These are phyloP conservation scores for Pseudocercospora fijiensis DNA, from an alignment of 2,329 filamentous ascomycete species.

Conservation along the genomic window DNA sequence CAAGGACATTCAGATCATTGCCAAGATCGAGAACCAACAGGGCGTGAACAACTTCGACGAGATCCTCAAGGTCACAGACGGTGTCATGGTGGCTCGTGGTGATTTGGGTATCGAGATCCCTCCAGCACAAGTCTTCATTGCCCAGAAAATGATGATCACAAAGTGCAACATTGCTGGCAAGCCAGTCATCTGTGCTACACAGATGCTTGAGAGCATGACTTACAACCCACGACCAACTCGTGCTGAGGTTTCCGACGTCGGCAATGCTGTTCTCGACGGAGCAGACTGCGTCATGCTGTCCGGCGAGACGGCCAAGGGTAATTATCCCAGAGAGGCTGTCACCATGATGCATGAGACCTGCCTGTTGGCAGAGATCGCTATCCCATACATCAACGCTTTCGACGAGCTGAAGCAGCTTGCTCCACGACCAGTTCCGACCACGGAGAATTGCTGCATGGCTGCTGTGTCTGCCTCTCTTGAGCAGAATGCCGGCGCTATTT, in stretches of 20 bases:
- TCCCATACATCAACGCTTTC: constrained; percentile 94
- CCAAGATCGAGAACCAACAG: constrained; percentile 99
- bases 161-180: constrained; percentile 99
- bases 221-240: constrained; percentile 98
- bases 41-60: constrained; percentile 99
- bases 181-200: constrained; percentile 96
- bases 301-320: constrained; percentile 97
- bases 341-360: constrained; percentile 98
- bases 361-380: constrained; percentile 92
- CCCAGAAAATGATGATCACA: constrained; percentile 99
- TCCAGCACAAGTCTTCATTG: constrained; percentile 95
- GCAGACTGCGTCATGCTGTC: constrained; percentile 99
- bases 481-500: constrained; percentile 92
- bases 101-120: constrained; percentile 98
- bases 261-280: constrained; percentile 95
- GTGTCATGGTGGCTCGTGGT: constrained; percentile 99
- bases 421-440: constrained; percentile 78
- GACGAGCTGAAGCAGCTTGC: constrained; percentile 87
- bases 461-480: constrained; percentile 94
- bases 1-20: constrained; percentile 97
- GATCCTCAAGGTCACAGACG: constrained; percentile 92
- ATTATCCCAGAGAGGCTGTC: constrained; percentile 88
- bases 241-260: constrained; percentile 97
- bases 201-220: constrained; percentile 99
- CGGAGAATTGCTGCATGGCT: constrained; percentile 95